Conservation (phyloP, 805 yeast genomes). For the Ogataea methanolica region DNA sequence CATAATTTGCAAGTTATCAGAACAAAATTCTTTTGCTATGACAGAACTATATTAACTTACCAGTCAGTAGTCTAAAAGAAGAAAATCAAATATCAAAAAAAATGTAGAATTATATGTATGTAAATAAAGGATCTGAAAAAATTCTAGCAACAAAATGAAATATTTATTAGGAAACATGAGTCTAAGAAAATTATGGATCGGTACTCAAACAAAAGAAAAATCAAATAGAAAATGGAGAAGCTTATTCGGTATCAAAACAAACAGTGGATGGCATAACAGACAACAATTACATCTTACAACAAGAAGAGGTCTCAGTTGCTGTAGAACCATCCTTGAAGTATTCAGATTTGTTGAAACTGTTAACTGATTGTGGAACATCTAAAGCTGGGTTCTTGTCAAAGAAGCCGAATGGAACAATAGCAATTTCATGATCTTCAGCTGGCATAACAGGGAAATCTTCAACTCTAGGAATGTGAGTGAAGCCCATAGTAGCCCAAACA, state of each 20-base stretch:
- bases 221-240: not conserved
- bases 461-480: slow-evolving; percentile 77
- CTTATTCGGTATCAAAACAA: not conserved
- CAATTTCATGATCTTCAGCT: slow-evolving; percentile 68
- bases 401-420: slow-evolving; percentile 67
- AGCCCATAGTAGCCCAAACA: slow-evolving; percentile 78
- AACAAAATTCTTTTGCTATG: too few species aligned
- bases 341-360: slow-evolving; percentile 61
- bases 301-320: slow-evolving; percentile 26
- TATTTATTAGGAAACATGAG: too few species aligned
- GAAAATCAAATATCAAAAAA: too few species aligned
- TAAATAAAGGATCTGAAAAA: not conserved
- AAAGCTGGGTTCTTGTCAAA: slow-evolving; percentile 75
- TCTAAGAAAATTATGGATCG: not conserved
- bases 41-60: too few species aligned
- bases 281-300: slow-evolving; percentile 18
- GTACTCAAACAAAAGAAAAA: not conserved
- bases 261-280: not conserved
- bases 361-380: slow-evolving; percentile 69
- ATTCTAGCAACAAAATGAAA: not conserved
- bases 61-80: too few species aligned
- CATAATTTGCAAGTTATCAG: too few species aligned
- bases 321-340: slow-evolving; percentile 25
- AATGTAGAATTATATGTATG: too few species aligned
- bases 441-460: slow-evolving; percentile 94